A percentile compares a stretch with the other conserved stretches of the same genome.
Evolutionary conservation across 768 basidiomycete genomes (phyloP).

Genomic region (Rhodotorula paludigena): DNA sequence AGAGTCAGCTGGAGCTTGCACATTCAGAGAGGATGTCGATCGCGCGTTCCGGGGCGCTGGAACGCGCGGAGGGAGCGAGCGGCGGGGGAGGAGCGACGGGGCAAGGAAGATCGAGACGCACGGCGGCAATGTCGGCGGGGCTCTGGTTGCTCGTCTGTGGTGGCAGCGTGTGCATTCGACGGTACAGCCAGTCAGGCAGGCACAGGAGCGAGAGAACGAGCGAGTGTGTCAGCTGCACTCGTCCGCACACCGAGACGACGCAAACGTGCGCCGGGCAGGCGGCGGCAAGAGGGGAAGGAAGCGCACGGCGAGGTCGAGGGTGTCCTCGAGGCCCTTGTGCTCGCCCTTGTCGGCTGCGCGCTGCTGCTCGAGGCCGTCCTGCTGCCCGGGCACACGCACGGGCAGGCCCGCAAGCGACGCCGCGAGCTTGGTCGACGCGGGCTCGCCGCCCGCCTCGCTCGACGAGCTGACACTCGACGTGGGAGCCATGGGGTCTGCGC

Average conservation of each 20-base stretch:
- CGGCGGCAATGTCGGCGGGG: conserved; percentile 13
- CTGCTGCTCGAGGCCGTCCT: neutral
- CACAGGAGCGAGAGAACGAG: neutral
- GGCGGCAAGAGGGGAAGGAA: neutral
- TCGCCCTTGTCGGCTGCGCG: neutral
- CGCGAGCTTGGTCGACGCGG: conserved; percentile 16
- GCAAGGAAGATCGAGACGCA: neutral
- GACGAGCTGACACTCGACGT: conserved; percentile 24
- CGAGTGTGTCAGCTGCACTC: neutral
- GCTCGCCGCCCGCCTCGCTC: conserved; percentile 6
- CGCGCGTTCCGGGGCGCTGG: neutral
- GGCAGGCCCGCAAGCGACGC: conserved; percentile 31
- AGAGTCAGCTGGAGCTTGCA: neutral
- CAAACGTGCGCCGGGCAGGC: neutral
- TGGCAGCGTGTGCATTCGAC: neutral
- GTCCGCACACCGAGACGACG: neutral
- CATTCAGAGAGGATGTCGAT: too few species aligned
- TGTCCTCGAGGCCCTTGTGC: conserved; percentile 19
- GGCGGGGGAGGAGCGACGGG: neutral
- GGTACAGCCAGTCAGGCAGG: too few species aligned
- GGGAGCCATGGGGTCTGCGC: conserved; percentile 12
- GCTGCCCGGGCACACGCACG: conserved; percentile 3
- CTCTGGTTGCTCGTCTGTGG: neutral
- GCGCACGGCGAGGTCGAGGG: conserved; percentile 36
- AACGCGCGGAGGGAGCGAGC: neutral